Conservation (phyloP, 352 stramenopile species). For the Vaucheria bursata region DNA sequence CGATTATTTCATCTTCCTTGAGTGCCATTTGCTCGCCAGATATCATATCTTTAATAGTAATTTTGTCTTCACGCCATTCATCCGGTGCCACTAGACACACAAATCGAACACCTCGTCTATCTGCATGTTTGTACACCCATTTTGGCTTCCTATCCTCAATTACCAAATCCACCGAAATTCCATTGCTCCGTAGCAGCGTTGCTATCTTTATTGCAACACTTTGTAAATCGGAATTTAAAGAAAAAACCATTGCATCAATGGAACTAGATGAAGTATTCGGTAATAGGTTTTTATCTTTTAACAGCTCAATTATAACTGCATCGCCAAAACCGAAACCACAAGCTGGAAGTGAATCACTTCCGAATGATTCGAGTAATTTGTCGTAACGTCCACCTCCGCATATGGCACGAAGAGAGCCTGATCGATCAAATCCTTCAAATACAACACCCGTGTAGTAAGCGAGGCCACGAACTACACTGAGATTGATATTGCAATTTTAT, state of each 20-base stretch:
- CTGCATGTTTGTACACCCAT: constrained; percentile 60
- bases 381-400: constrained; percentile 71
- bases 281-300: constrained; percentile 63
- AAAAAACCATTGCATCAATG: constrained; percentile 60
- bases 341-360: constrained; percentile 60
- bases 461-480: constrained; percentile 68
- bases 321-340: constrained; percentile 73
- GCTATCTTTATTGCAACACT: constrained; percentile 54
- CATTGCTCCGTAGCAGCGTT: constrained; percentile 52
- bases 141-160: constrained; percentile 68
- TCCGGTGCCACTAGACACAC: constrained; percentile 45
- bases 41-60: constrained; percentile 5
- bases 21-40: not conserved
- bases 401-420: constrained; percentile 60
- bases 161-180: constrained; percentile 64
- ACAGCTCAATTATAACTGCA: constrained; percentile 71
- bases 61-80: constrained; percentile 18
- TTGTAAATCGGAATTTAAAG: constrained; percentile 55
- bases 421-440: constrained; percentile 49
- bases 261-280: constrained; percentile 40
- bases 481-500: no score
- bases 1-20: no score
- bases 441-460: constrained; percentile 69
- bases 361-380: constrained; percentile 68
- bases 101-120: constrained; percentile 25